Conservation (phyloP, 331 rosid genomes). For the Pyracantha coccinea region DNA sequence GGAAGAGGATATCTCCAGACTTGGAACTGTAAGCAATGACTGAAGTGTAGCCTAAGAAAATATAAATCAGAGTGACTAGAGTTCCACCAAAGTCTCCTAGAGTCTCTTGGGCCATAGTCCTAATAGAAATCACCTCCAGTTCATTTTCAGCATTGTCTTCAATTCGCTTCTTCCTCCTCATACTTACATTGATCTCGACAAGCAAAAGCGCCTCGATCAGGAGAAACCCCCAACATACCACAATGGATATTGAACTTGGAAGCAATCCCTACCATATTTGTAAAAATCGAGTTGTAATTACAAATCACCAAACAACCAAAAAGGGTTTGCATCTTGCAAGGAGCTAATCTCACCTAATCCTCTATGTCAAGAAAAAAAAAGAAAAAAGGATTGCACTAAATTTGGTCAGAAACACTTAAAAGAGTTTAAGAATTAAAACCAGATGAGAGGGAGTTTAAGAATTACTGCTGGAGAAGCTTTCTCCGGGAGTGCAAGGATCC, state of each 20-base stretch:
- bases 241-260: slow-evolving; percentile 56
- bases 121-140: slow-evolving; percentile 52
- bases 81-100: slow-evolving; percentile 64
- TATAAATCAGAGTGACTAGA: slow-evolving; percentile 43
- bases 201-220: slow-evolving; percentile 56
- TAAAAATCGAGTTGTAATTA: background rate
- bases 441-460: background rate
- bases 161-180: slow-evolving; percentile 33
- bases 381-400: background rate
- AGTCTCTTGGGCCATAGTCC: slow-evolving; percentile 77
- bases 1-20: slow-evolving; percentile 59
- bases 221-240: slow-evolving; percentile 68
- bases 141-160: slow-evolving; percentile 22
- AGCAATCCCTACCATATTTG: slow-evolving; percentile 43
- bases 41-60: slow-evolving; percentile 61
- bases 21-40: slow-evolving; percentile 58
- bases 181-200: slow-evolving; percentile 54
- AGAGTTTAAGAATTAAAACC: background rate
- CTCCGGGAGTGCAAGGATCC: slow-evolving; percentile 67
- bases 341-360: too few species aligned
- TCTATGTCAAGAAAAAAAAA: too few species aligned
- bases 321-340: background rate
- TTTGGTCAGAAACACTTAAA: background rate
- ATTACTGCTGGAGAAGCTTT: slow-evolving; percentile 67
- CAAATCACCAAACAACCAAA: background rate